Base-by-base conservation (phyloP, 2,329 filamentous ascomycete genomes). In the Dothideomycetes sp. region DNA sequence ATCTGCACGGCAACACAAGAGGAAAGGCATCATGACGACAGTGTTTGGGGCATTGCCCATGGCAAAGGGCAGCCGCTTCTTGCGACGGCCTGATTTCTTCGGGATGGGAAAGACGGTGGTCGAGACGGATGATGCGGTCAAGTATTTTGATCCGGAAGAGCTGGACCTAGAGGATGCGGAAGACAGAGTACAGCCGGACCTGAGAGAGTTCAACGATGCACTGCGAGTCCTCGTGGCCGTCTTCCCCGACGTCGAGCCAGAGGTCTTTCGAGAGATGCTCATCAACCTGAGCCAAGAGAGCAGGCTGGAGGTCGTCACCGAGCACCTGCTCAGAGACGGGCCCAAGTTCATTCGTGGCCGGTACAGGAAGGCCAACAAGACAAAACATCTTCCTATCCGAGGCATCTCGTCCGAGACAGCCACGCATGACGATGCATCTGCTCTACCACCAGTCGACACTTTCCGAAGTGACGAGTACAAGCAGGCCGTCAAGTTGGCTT, bases 261-360 rank as follows among this genome's bases (percentile, higher is more conserved):
- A 88, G 49, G 84, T 88, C 14, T 85, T 91, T 54, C 75, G 84
- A 33, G 84, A 89, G 64, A 83, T 91, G 73, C 74, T 91, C 36
- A 63, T 70, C 30, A 81, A 69, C 52, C 81, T 88, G 54, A 80
- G 81, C 51, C 77, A 79, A 50, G 81, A 88, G 58, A 89, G 83
- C 45, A 69, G 83, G 47, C 63, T 89, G 17, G 79, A 84, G 32
- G 70, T 91, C 36, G 79, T 88, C 19, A 84, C 84, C 10, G 84
- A 91, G 54, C 73, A 78, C 36, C 65, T 91, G 43, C 67, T 91
- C 43, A 86, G 84, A 62, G 78, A 81, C 52, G 75, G 77, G 27
- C 71, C 74, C 39, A 72, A 74, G 36, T 84, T 78, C 69, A 78
- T 83, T 46, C 79, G 80, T 53, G 82, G 82, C 1, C 69, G 83